Evolutionary conservation across 768 basidiomycete genomes (phyloP).

Genomic region (Psilocybe cyanescens): DNA sequence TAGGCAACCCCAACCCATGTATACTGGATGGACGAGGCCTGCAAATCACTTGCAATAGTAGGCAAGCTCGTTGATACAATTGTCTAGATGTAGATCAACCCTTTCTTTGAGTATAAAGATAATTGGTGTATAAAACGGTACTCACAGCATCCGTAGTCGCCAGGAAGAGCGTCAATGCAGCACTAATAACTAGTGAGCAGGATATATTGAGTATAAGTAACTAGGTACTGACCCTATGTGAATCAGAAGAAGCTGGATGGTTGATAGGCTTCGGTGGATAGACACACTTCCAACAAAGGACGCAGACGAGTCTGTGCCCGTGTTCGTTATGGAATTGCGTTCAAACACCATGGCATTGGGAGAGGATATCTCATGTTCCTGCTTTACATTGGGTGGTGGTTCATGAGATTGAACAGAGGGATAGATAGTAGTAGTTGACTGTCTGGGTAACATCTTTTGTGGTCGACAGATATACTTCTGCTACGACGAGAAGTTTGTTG

Average conservation of each 20-base stretch:
- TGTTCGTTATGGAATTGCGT: constrained; percentile 29
- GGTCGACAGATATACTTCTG: background rate
- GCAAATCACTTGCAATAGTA: constrained; percentile 73
- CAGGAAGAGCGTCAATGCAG: constrained; percentile 80
- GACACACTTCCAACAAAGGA: constrained; percentile 30
- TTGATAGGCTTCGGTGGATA: constrained; percentile 44
- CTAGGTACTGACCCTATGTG: constrained; percentile 65
- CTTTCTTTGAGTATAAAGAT: constrained; percentile 1
- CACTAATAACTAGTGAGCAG: constrained; percentile 43
- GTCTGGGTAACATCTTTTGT: constrained; percentile 13
- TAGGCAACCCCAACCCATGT: constrained; percentile 89
- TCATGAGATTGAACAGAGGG: constrained; percentile 13
- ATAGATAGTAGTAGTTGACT: constrained; percentile 7
- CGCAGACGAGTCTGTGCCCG: constrained; percentile 35
- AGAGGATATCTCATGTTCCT: constrained; percentile 6
- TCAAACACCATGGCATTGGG: constrained; percentile 13
- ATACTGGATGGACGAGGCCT: constrained; percentile 72
- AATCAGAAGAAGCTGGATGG: constrained; percentile 57
- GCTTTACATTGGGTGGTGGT: constrained; percentile 13
- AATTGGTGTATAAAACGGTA: background rate
- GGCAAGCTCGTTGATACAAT: constrained; percentile 87
- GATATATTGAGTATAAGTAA: constrained; percentile 9
- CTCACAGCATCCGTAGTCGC: constrained; percentile 86
- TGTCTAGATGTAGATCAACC: constrained; percentile 34
- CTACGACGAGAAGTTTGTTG: constrained; percentile 10